Conservation (phyloP, 352 stramenopile species). For the Pythium graminicola region DNA sequence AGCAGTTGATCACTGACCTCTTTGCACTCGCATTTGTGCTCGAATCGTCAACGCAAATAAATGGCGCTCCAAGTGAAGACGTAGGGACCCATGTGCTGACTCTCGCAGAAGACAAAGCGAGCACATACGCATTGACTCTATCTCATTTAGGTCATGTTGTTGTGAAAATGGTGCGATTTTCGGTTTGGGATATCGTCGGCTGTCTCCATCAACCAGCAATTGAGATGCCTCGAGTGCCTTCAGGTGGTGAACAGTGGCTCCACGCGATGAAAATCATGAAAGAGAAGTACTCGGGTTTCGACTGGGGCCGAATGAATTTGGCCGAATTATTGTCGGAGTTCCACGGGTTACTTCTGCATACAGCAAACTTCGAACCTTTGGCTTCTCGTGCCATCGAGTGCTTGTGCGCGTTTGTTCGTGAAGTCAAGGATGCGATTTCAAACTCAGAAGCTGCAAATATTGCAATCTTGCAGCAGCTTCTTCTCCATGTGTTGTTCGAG, state of each 20-base stretch:
- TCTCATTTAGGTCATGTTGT: conserved; percentile 55
- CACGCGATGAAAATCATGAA: conserved; percentile 56
- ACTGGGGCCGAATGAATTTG: conserved; percentile 59
- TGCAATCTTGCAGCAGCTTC: conserved; percentile 51
- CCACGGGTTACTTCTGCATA: conserved; percentile 46
- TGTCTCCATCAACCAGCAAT: not conserved
- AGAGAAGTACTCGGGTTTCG: conserved; percentile 55
- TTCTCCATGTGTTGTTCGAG: conserved; percentile 69
- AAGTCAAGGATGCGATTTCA: conserved; percentile 34
- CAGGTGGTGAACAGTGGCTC: conserved; percentile 23
- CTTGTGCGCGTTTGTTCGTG: conserved; percentile 52
- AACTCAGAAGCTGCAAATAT: conserved; percentile 8
- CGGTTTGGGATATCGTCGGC: conserved; percentile 44
- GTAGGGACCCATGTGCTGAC: conserved; percentile 39
- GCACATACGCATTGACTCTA: conserved; percentile 33
- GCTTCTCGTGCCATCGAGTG: conserved; percentile 53
- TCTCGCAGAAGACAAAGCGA: conserved; percentile 41
- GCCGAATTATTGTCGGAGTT: conserved; percentile 53
- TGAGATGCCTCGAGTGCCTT: not conserved
- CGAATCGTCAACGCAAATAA: conserved; percentile 7
- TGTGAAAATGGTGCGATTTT: conserved; percentile 63
- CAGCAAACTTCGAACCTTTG: conserved; percentile 34
- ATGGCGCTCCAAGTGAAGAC: conserved; percentile 9
- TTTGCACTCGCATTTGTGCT: conserved; percentile 66
- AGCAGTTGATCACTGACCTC: conserved; percentile 63